Conservation (phyloP, 352 stramenopile genomes). For the Phytophthora hibernalis region DNA sequence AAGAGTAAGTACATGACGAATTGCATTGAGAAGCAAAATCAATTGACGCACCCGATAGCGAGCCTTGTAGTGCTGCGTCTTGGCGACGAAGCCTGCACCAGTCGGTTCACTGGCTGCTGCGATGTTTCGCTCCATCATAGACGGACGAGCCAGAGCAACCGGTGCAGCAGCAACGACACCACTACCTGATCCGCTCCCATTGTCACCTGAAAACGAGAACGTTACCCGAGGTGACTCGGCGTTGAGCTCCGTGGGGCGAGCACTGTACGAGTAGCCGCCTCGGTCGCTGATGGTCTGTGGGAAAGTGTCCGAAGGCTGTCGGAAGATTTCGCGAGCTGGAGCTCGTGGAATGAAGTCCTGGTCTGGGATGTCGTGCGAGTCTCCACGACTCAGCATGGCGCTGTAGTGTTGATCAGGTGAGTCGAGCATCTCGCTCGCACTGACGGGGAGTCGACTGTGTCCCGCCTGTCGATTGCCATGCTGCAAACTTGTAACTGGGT, state of each 20-base stretch:
- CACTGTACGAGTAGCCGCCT: slow-evolving; percentile 29
- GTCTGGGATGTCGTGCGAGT: slow-evolving; percentile 29
- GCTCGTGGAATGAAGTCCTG: slow-evolving; percentile 27
- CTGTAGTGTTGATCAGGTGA: slow-evolving; percentile 28
- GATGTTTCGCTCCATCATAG: slow-evolving; percentile 59
- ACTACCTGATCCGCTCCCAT: slow-evolving; percentile 20
- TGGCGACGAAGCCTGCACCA: slow-evolving; percentile 22
- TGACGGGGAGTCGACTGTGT: slow-evolving; percentile 17
- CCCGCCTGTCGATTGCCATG: slow-evolving; percentile 5
- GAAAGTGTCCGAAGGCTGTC: slow-evolving; percentile 18
- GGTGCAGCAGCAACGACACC: slow-evolving; percentile 11
- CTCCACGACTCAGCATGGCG: slow-evolving; percentile 26
- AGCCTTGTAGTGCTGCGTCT: slow-evolving; percentile 56
- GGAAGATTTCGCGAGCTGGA: slow-evolving; percentile 37
- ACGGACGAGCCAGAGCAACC: slow-evolving; percentile 31
- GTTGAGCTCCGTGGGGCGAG: slow-evolving; percentile 24
- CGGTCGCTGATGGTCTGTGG: slow-evolving; percentile 31
- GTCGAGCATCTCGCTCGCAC: slow-evolving; percentile 22
- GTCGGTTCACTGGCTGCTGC: slow-evolving; percentile 39
- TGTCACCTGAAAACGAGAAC: slow-evolving; percentile 34
- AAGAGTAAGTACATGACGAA: slow-evolving; percentile 2
- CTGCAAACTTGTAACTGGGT: slow-evolving; percentile 2
- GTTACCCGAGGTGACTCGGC: slow-evolving; percentile 18
- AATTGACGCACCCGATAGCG: slow-evolving; percentile 47
- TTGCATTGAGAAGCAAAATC: too few species aligned